These are phyloP conservation scores for Allomyces macrogynus DNA, from an alignment of 192 early-diverging fungal species.

Conservation along the genomic window DNA sequence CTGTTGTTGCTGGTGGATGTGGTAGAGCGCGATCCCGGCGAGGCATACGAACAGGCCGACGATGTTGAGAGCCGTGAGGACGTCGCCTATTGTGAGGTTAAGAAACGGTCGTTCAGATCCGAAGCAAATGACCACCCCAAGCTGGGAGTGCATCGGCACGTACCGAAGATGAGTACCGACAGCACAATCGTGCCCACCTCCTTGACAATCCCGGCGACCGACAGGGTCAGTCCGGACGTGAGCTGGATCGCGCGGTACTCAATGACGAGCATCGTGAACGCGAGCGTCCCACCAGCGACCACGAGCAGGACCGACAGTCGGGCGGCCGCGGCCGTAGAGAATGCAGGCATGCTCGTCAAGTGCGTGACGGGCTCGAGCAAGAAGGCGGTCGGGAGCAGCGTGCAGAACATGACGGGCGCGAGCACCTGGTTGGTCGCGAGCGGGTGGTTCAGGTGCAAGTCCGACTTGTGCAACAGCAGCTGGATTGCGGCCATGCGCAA, in stretches of 20 bases:
- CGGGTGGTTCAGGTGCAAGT: conserved; percentile 70
- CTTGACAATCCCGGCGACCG: conserved; percentile 72
- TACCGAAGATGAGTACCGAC: conserved; percentile 47
- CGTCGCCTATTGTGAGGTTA: conserved; percentile 25
- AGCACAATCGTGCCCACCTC: conserved; percentile 66
- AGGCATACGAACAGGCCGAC: conserved; percentile 58
- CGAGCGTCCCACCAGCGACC: conserved; percentile 54
- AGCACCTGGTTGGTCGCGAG: conserved; percentile 66
- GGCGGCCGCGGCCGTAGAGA: conserved; percentile 11
- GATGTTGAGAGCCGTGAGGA: conserved; percentile 49
- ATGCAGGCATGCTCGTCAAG: conserved; percentile 18
- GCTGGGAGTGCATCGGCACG: no score
- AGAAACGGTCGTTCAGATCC: no score
- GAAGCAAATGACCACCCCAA: no score
- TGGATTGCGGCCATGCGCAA: conserved; percentile 80
- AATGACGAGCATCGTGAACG: conserved; percentile 68
- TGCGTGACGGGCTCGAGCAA: conserved; percentile 38
- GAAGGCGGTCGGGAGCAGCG: conserved; percentile 40
- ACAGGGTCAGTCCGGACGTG: conserved; percentile 69
- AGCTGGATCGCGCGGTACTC: conserved; percentile 67
- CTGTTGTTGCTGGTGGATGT: conserved; percentile 34
- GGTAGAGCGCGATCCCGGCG: conserved; percentile 56
- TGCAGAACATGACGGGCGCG: conserved; percentile 52
- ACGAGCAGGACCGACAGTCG: conserved; percentile 32
- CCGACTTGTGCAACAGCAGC: conserved; percentile 49